Evolutionary conservation across 2,329 filamentous ascomycete genomes (phyloP).

Genomic region (Calonectria multiphialidica): DNA sequence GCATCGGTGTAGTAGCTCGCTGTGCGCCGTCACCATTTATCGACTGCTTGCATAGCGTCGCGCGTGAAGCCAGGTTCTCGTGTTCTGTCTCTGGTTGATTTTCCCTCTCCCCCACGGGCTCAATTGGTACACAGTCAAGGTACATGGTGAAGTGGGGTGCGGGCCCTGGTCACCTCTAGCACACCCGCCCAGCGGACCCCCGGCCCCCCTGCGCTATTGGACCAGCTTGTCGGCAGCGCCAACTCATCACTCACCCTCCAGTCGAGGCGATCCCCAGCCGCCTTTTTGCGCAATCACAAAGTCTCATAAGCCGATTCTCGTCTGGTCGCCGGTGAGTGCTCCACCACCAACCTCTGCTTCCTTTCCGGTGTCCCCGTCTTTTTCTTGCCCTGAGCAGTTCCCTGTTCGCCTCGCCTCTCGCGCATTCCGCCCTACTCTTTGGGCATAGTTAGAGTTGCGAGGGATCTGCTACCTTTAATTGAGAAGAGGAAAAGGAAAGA

Average conservation of each 20-base stretch:
- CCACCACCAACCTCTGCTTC: conserved; percentile 22
- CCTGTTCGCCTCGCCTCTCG: not conserved
- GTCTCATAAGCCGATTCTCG: conserved; percentile 34
- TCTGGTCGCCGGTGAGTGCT: conserved; percentile 8
- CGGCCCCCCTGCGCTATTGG: conserved; percentile 49
- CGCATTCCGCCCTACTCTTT: not conserved
- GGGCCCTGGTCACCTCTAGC: conserved; percentile 28
- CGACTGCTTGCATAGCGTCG: conserved; percentile 18
- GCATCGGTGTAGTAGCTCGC: conserved; percentile 4
- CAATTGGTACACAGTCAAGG: conserved; percentile 12
- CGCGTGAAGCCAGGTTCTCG: conserved; percentile 12
- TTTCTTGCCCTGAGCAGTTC: not conserved
- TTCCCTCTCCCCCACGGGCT: conserved; percentile 13
- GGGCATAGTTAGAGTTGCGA: conserved; percentile 16
- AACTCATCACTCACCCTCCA: conserved; percentile 50
- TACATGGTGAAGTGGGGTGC: not conserved
- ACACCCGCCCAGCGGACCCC: conserved; percentile 40
- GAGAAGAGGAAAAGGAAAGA: not conserved
- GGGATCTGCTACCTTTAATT: not conserved
- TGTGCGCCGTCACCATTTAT: conserved; percentile 8
- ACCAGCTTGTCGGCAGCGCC: conserved; percentile 51
- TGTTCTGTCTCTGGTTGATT: conserved; percentile 7
- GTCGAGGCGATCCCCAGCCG: conserved; percentile 27
- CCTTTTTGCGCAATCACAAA: conserved; percentile 49
- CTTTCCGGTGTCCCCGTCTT: not conserved